Conservation (phyloP, 2,329 filamentous ascomycete species). For the Pyrenochaeta sp. region DNA sequence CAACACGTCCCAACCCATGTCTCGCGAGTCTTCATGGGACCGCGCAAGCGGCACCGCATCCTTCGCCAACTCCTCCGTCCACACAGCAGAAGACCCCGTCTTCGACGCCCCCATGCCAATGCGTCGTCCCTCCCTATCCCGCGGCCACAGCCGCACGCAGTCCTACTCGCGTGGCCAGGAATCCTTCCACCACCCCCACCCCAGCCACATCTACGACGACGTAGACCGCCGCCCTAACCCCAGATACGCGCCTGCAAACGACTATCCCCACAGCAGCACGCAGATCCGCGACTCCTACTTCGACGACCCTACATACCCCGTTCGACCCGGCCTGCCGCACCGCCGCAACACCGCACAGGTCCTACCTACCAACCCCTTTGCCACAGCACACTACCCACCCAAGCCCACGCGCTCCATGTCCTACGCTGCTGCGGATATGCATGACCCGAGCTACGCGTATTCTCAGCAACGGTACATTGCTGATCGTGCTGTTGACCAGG, state of each 20-base stretch:
- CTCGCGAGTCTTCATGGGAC: conserved; percentile 27
- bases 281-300: conserved; percentile 9
- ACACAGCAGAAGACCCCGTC: conserved; percentile 30
- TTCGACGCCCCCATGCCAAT: conserved; percentile 21
- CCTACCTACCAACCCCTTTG: conserved; percentile 14
- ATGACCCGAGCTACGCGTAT: conserved; percentile 2
- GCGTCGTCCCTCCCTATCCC: conserved; percentile 5
- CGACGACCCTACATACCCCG: conserved; percentile 6
- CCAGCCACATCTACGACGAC: conserved; percentile 17
- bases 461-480: not conserved
- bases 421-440: conserved; percentile 7
- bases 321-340: conserved; percentile 8
- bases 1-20: conserved; percentile 21
- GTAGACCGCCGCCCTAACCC: conserved; percentile 9
- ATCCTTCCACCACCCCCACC: conserved; percentile 7
- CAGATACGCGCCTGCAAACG: conserved; percentile 12
- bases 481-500: not conserved
- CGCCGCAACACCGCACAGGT: conserved; percentile 23
- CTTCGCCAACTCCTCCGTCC: conserved; percentile 25
- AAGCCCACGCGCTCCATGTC: conserved; percentile 15
- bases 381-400: conserved; percentile 12
- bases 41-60: conserved; percentile 34
- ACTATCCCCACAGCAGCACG: conserved; percentile 10
- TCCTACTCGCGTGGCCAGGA: conserved; percentile 1
- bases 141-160: conserved; percentile 4